These are phyloP conservation scores for Sphaerostilbella broomeana DNA, from an alignment of 2,329 filamentous ascomycete species.

Conservation along the genomic window DNA sequence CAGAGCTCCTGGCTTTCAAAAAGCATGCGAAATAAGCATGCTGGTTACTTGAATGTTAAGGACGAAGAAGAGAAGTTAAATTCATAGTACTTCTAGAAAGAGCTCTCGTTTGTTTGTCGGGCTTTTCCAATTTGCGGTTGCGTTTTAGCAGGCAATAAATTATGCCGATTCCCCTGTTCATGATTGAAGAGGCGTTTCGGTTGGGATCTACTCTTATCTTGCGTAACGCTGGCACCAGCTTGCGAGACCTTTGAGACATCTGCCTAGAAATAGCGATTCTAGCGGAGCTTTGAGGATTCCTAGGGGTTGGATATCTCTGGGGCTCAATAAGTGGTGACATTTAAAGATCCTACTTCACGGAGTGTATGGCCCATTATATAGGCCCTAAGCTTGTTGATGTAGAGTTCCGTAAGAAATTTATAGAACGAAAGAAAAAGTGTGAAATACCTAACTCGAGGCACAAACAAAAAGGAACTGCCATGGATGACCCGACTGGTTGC, in stretches of 20 bases:
- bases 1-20: constrained; percentile 84
- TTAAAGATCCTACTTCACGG: constrained; percentile 4
- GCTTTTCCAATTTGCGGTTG: background rate
- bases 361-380: background rate
- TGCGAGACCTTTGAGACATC: constrained; percentile 9
- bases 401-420: constrained; percentile 15
- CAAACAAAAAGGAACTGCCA: too few relatives aligned
- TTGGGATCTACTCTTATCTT: constrained; percentile 9
- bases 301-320: constrained; percentile 14
- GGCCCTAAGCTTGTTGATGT: constrained; percentile 10
- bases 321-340: too few relatives aligned
- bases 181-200: constrained; percentile 13
- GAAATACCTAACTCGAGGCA: too few relatives aligned
- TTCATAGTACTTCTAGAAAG: too few relatives aligned
- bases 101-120: too few relatives aligned
- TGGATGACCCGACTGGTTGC: too few relatives aligned
- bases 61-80: constrained; percentile 18
- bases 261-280: constrained; percentile 10
- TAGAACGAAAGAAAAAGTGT: constrained; percentile 14
- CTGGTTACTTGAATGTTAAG: constrained; percentile 6
- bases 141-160: constrained; percentile 7
- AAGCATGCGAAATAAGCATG: constrained; percentile 55
- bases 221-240: too few relatives aligned
- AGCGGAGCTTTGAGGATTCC: constrained; percentile 7
- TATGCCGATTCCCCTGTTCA: constrained; percentile 8